Percentiles rank a stretch among this genome's conserved stretches.
These are phyloP conservation scores for Cyclanthera cordifolia DNA, from an alignment of 306 rosid species.

Conservation along the genomic window DNA sequence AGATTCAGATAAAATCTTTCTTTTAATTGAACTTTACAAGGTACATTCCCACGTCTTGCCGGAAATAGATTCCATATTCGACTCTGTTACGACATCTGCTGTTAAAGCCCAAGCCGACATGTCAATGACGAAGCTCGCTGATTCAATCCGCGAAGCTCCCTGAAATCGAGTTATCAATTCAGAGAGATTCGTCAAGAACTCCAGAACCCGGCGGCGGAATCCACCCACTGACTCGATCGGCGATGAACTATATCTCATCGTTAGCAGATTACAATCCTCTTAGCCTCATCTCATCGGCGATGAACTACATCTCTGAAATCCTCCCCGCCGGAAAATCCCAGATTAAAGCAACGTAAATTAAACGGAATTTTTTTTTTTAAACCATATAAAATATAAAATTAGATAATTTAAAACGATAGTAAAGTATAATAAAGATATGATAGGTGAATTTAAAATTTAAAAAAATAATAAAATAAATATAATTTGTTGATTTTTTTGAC, in stretches of 20 bases:
- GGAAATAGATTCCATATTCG: slow-evolving; percentile 28
- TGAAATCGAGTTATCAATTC: slow-evolving; percentile 26
- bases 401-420: no score
- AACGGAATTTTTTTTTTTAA: no score
- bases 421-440: no score
- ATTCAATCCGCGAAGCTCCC: slow-evolving; percentile 24
- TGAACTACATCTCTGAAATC: slow-evolving; percentile 29
- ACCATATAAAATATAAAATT: no score
- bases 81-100: slow-evolving; percentile 23
- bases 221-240: slow-evolving; percentile 33
- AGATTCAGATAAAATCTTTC: slow-evolving; percentile 28
- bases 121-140: slow-evolving; percentile 23
- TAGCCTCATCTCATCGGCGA: no score
- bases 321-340: slow-evolving; percentile 18
- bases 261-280: slow-evolving; percentile 24
- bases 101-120: slow-evolving; percentile 26
- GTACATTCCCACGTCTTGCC: slow-evolving; percentile 30
- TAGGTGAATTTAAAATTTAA: no score
- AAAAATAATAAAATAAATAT: no score
- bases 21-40: slow-evolving; percentile 27
- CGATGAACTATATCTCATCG: slow-evolving; percentile 27
- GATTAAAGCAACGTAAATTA: slow-evolving; percentile 15
- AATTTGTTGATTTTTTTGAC: no score
- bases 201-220: slow-evolving; percentile 27
- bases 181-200: slow-evolving; percentile 27